Conservation (phyloP, 345 rosid genomes). For the Trapa bicornis region DNA sequence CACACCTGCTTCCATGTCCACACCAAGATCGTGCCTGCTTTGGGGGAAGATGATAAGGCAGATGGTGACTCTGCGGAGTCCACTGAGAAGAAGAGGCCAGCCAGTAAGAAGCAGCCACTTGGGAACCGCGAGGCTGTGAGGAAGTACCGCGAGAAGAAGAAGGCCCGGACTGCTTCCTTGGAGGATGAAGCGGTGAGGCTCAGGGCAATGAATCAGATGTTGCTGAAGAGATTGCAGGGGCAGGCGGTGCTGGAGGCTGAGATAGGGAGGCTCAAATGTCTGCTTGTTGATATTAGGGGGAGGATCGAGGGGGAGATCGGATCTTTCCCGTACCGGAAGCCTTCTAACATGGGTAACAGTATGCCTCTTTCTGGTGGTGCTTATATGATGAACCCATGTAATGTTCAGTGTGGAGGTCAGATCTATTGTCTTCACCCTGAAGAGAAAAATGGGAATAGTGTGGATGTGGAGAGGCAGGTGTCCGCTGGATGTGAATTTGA, state of each 20-base stretch:
- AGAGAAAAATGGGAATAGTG: conserved; percentile 40
- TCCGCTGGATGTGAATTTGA: conserved; percentile 56
- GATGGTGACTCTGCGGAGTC: conserved; percentile 88
- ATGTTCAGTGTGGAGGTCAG: conserved; percentile 56
- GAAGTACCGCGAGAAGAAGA: conserved; percentile 96
- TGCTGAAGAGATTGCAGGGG: conserved; percentile 76
- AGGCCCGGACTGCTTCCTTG: conserved; percentile 84
- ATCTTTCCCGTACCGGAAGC: conserved; percentile 86
- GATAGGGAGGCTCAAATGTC: conserved; percentile 80
- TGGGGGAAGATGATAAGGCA: conserved; percentile 62
- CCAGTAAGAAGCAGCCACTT: conserved; percentile 47
- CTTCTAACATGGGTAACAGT: conserved; percentile 28
- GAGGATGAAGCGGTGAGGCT: conserved; percentile 72
- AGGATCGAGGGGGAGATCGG: conserved; percentile 98
- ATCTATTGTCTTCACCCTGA: conserved; percentile 58
- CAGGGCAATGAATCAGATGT: conserved; percentile 70
- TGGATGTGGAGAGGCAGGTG: conserved; percentile 30
- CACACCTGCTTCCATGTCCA: conserved; percentile 93
- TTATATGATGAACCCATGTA: conserved; percentile 74
- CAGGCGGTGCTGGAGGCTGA: conserved; percentile 88
- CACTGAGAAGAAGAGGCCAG: conserved; percentile 24
- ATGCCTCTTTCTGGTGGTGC: conserved; percentile 20
- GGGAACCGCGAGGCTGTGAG: conserved; percentile 92
- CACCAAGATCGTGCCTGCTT: conserved; percentile 57
- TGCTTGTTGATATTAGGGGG: conserved; percentile 91